Evolutionary conservation across 345 rosid species (phyloP), one percentile per base, ranked within the genome.

Genomic region (Brassica cretica): DNA sequence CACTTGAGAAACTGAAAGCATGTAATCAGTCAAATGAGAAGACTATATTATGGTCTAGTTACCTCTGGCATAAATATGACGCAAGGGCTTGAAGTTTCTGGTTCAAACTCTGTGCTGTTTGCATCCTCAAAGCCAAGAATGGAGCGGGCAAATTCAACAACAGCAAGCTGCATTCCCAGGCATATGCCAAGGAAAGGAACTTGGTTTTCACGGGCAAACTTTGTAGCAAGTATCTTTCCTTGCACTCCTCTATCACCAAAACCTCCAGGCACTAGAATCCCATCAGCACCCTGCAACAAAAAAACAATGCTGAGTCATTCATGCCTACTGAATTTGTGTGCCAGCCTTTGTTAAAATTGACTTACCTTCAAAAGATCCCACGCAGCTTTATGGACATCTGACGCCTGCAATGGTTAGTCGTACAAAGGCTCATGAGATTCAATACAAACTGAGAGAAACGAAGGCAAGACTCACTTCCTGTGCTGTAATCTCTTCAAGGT

Each of bases 241-340:
- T 87, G 89, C 56, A 92, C 95, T 68, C 97, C 97, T 82, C 94
- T 82, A 74, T 90, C 93, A 74, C 97, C 97, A 85, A 92, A 92
- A 56, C 97, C 97, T 69, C 95, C 97, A 9, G 97, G 97, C 61
- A 92, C 97, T 53, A 92, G 82, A 78, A 88, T 68, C 60, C 95
- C 94, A 79, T 87, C 88, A 66, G 95, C 87, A 76, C 88, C 90
- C 93, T 91, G 85, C 70, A 82, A 64, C 35, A 15, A 21, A 41
- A 10, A 16, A 21, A 21, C 27, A 63, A 14, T 27, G 35, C 12
- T 79, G 18, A 78, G 75, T 21, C 41, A 49, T 16, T 16, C 24
- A 21, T 21, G 24, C 24, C 24, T 37, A 51, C 12, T 29, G 10
- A 64, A 59, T 30, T 41, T 64, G 64, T 10, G 2, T 70, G 30